These are phyloP conservation scores for Termitomyces titanicus DNA, from an alignment of 768 basidiomycete genomes.

Conservation along the genomic window DNA sequence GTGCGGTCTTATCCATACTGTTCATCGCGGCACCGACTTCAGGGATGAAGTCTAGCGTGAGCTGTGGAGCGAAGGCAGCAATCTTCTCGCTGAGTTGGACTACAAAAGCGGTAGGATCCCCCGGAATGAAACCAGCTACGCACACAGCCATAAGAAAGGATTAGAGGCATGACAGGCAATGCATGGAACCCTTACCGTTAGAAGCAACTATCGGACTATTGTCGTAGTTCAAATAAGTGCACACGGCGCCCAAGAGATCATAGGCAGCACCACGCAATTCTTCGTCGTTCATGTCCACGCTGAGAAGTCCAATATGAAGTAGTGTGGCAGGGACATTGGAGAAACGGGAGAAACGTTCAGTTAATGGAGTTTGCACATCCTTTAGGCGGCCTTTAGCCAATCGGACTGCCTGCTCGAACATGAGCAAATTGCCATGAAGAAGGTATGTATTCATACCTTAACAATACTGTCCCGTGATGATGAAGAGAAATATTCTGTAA, in stretches of 20 bases:
- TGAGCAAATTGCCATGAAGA: neutral
- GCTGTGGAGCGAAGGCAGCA: slow-evolving; percentile 69
- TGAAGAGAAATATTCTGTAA: slow-evolving; percentile 76
- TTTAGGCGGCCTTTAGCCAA: slow-evolving; percentile 71
- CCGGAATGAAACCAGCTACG: slow-evolving; percentile 67
- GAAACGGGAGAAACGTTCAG: slow-evolving; percentile 71
- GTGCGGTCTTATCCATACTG: slow-evolving; percentile 43
- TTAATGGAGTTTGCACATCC: slow-evolving; percentile 44
- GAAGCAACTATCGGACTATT: slow-evolving; percentile 66
- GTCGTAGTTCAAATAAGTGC: slow-evolving; percentile 74
- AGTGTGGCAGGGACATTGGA: slow-evolving; percentile 84
- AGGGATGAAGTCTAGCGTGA: slow-evolving; percentile 87
- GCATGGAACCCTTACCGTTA: slow-evolving; percentile 46
- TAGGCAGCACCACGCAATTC: slow-evolving; percentile 77
- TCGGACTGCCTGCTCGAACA: slow-evolving; percentile 54
- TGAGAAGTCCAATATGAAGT: slow-evolving; percentile 83
- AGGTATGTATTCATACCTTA: slow-evolving; percentile 42
- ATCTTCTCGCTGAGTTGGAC: slow-evolving; percentile 66
- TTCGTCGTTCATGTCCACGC: slow-evolving; percentile 69
- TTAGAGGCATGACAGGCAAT: neutral
- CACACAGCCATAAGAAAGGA: neutral
- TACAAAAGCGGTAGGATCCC: slow-evolving; percentile 60
- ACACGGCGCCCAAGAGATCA: slow-evolving; percentile 74
- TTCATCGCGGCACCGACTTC: slow-evolving; percentile 73
- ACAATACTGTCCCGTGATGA: slow-evolving; percentile 66